Evolutionary conservation across 257 asterid species (phyloP).

Genomic region (Paulownia fortunei): DNA sequence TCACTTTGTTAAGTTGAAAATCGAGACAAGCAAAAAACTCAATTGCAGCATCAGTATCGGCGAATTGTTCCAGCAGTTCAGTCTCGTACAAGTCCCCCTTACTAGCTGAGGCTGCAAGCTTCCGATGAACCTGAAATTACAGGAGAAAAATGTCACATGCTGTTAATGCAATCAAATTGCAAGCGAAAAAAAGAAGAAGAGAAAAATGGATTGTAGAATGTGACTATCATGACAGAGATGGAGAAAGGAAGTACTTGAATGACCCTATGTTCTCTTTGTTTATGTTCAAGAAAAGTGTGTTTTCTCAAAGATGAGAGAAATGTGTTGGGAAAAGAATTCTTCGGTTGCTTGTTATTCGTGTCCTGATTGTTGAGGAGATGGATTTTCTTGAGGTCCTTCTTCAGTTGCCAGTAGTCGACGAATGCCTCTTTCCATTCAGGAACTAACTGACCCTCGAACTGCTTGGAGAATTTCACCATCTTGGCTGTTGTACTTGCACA

Average conservation of each 20-base stretch:
- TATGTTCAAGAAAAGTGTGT: slow-evolving; percentile 45
- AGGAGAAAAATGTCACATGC: neutral
- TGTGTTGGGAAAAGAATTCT: slow-evolving; percentile 23
- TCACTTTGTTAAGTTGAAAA: slow-evolving; percentile 88
- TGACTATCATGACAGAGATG: neutral
- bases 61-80: slow-evolving; percentile 71
- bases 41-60: slow-evolving; percentile 65
- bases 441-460: slow-evolving; percentile 83
- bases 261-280: slow-evolving; percentile 47
- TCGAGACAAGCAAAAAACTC: slow-evolving; percentile 82
- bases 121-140: slow-evolving; percentile 65
- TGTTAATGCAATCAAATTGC: neutral
- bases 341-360: slow-evolving; percentile 25
- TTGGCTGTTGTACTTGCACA: neutral
- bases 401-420: slow-evolving; percentile 83
- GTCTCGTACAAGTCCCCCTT: slow-evolving; percentile 76
- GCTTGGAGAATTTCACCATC: slow-evolving; percentile 93
- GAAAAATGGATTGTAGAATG: neutral
- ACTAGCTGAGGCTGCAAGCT: slow-evolving; percentile 51
- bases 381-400: slow-evolving; percentile 78
- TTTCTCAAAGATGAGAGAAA: slow-evolving; percentile 47
- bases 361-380: slow-evolving; percentile 42
- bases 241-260: slow-evolving; percentile 55
- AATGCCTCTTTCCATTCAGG: slow-evolving; percentile 99
- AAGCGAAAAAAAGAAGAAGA: neutral